Evolutionary conservation across 2,329 filamentous ascomycete genomes (phyloP), one percentile per base, ranked within the genome.

Genomic region (Bipolaris bicolor): DNA sequence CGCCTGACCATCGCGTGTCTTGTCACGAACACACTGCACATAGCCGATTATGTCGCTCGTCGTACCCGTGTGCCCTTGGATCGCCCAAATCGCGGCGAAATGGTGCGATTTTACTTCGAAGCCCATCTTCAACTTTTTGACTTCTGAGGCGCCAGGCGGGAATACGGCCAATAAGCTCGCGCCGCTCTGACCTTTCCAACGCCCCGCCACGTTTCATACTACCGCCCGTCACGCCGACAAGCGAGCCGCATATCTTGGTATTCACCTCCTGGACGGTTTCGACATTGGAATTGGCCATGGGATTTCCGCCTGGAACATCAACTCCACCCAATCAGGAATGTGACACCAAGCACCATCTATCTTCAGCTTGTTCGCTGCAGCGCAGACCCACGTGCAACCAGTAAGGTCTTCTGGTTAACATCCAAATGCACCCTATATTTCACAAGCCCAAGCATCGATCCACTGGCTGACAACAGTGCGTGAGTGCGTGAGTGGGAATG

Each of bases 261-360:
- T 34, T 39, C 44, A 10, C 33, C 43, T 20, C 40, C 13, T 13
- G 13, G 37, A 48, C 20, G 33, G 26, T 31, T 24, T 58, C 10
- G 37, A 45, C 16, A 11, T 22, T 24, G 20, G 36, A 55, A 61
- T 53, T 60, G 61, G 55, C 24, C 49, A 29, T 34, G 47, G 50
- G 51, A 11, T 53, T 44, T 45, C 11, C 26, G 44, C 26, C 33
- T 53, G 52, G 57, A 61, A 56, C 52, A 46, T 49, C 16, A 33
- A 39, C 18, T 29, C 46, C 29, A 39, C 49, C 61, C 54, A 57
- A 62, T 60, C 39, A 61, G 52, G 59, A 57, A 64, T 57, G 54
- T 56, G 41, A 29, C 49, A 55, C 49, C 57, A 48, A 50, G 18
- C 48, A 44, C 44, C 52, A 26, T 44, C 31, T 51, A 57, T n/a